Evolutionary conservation across 2,329 filamentous ascomycete genomes (phyloP), one percentile per base, ranked within the genome.

Genomic region (Colletotrichum sp.): DNA sequence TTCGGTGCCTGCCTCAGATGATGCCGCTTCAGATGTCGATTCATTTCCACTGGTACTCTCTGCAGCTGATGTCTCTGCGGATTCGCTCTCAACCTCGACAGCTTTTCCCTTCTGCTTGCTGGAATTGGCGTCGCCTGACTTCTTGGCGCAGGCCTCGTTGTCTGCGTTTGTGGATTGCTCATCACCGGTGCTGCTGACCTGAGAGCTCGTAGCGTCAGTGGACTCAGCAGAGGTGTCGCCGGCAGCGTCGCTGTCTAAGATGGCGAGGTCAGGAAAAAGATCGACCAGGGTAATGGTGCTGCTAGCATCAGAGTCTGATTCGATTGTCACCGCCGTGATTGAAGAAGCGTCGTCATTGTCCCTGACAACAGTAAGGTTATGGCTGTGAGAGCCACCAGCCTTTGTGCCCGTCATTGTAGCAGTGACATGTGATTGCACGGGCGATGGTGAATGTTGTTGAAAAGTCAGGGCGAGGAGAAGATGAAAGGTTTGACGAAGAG

Each of bases 261-360:
- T 57, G 14, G 30, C 39, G 0, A 68, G 24, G 39, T 59, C 64
- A 2, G 39, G 30, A 10, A 75, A 75, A 6, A 75, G 9, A 32
- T 75, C 73, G 14, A 73, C 69, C 10, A 75, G 73, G 3, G 73
- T 75, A 21, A 68, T 16, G 14, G 43, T 60, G 67, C 52, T 64
- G 34, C 72, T 74, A 24, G 60, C 68, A 48, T 71, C 65, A 12
- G 59, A 61, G 21, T 73, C 70, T 1, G 68, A 72, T 12, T 74
- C 68, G 14, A 59, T 43, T n/a, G 70, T 60, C 4, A 65, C 64
- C n/a, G 64, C 57, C 1, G 73, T 64, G 14, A 32, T 13, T n/a
- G 73, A 73, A 16, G 57, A 75, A 8, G 65, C 36, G 21, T 13
- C 64, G 26, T 72, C 70, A 4, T 39, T 66, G 28, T 64, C 43